phyloP scores from a whole-genome alignment of 2,329 filamentous ascomycete species.

The Ophiocordyceps camponoti-rufipedis region DNA sequence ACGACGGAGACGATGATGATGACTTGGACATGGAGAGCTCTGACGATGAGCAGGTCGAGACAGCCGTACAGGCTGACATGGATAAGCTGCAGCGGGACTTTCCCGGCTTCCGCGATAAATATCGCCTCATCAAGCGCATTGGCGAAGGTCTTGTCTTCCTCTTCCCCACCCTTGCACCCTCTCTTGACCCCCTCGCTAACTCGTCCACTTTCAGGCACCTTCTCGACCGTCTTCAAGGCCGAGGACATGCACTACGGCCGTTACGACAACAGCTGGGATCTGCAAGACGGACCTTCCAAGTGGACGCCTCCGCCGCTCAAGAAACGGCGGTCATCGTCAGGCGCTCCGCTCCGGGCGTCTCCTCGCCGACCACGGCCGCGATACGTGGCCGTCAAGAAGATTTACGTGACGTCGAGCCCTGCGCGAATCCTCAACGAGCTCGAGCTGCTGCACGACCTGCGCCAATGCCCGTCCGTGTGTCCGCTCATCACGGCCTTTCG shows the following conservation, averaged over 20 bases:
- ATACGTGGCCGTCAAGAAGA: constrained; percentile 97
- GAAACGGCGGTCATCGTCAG: constrained; percentile 17
- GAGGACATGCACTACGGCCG: constrained; percentile 76
- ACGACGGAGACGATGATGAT: constrained; percentile 13
- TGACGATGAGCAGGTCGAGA: constrained; percentile 39
- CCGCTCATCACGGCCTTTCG: constrained; percentile 96
- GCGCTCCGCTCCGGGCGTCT: constrained; percentile 8
- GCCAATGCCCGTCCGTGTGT: constrained; percentile 69
- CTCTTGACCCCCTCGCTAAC: background rate
- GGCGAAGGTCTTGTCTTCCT: constrained; percentile 54
- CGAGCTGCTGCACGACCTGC: constrained; percentile 76
- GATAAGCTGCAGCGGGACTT: constrained; percentile 66
- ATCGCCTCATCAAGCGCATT: constrained; percentile 87
- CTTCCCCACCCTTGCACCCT: background rate
- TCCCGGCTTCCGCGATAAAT: constrained; percentile 65
- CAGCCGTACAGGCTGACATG: constrained; percentile 68
- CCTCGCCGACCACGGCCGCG: constrained; percentile 27
- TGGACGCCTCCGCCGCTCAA: constrained; percentile 54
- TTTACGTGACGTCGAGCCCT: constrained; percentile 94
- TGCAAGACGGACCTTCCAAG: constrained; percentile 45
- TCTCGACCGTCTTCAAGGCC: constrained; percentile 97
- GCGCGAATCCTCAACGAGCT: constrained; percentile 90
- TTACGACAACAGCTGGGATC: constrained; percentile 77
- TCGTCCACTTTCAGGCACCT: constrained; percentile 53
- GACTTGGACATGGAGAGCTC: constrained; percentile 13